Evolutionary conservation across 1,284 basidiomycete genomes (phyloP), one percentile per base, ranked within the genome.

Genomic region (Kwoniella shivajii): DNA sequence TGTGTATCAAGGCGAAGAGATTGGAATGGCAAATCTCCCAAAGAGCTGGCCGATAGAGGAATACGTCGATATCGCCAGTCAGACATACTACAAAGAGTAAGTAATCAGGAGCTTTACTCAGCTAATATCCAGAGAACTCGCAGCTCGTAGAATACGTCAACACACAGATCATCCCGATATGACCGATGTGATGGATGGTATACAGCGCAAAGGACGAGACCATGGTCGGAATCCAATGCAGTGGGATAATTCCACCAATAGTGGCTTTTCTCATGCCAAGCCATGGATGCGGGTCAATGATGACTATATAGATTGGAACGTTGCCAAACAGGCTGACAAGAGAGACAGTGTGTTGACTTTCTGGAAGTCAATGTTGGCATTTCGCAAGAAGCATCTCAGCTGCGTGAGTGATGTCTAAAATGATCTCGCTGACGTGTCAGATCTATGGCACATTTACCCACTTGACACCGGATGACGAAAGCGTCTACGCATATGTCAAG

Each of bases 271-370:
- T 3, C 80, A 81, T 0, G 63, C 57, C 26, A 80, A 75, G 13
- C 86, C 88, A 0, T 90, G 88, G 88, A 90, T 90, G 87, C 80
- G 85, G 13, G 83, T 87, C 9, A 86, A 88, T 65, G 86, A 88
- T 37, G 86, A 89, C 65, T 87, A 85, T 67, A 61, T 57, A 16
- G 65, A 74, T 2, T 88, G 86, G 82, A 90, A 90, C 68, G 86
- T 81, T 7, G 79, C 73, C 2, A 74, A 71, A 4, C 84, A 88
- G 70, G 50, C 80, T 9, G 60, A 70, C 0, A 82, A 87, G 50
- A 60, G 76, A 81, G 84, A 84, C 65, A 65, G 71, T 7, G 80
- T 85, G 5, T 67, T 89, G 22, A 63, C 59, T 10, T 58, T 84
- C 1, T 80, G 88, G 18, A 87, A 86, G 64, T 70, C 78, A 20